phyloP scores from a whole-genome alignment of 495 filamentous ascomycete genomes.

The Wilcoxina mikolae region DNA sequence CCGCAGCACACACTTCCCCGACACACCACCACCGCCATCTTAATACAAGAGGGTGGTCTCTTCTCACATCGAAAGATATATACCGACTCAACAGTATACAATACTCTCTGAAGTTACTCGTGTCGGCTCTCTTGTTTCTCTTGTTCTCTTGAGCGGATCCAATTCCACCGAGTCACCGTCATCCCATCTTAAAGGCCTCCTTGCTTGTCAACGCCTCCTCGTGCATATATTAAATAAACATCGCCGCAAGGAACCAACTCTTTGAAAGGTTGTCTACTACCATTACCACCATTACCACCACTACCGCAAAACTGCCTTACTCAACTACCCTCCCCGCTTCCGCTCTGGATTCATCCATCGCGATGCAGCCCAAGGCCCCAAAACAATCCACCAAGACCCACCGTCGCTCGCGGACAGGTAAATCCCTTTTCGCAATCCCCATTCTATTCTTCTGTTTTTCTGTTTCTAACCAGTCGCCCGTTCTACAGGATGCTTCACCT shows the following conservation, averaged over 20 bases:
- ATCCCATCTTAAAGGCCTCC: neutral
- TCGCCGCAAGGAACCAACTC: neutral
- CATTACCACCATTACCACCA: neutral
- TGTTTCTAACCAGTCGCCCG: conserved; percentile 1
- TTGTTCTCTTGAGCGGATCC: neutral
- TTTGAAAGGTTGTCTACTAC: too few species aligned
- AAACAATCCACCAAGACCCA: conserved; percentile 69
- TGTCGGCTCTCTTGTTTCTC: too few species aligned
- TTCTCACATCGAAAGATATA: too few species aligned
- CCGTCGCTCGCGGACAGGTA: conserved; percentile 84
- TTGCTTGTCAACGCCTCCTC: neutral
- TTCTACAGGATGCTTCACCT: conserved; percentile 81
- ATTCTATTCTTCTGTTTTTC: conserved; percentile 14
- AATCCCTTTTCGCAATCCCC: conserved; percentile 25
- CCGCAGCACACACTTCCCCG: too few species aligned
- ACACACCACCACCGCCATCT: too few species aligned
- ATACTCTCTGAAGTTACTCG: too few species aligned
- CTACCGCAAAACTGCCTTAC: conserved; percentile 1
- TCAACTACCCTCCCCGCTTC: neutral
- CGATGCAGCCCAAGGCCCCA: conserved; percentile 36
- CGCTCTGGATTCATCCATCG: conserved; percentile 8
- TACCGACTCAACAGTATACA: too few species aligned
- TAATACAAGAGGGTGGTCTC: too few species aligned
- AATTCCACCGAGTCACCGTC: neutral
- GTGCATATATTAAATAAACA: neutral